phyloP scores from a whole-genome alignment of 2,329 filamentous ascomycete species.

The Pyricularia sp. region DNA sequence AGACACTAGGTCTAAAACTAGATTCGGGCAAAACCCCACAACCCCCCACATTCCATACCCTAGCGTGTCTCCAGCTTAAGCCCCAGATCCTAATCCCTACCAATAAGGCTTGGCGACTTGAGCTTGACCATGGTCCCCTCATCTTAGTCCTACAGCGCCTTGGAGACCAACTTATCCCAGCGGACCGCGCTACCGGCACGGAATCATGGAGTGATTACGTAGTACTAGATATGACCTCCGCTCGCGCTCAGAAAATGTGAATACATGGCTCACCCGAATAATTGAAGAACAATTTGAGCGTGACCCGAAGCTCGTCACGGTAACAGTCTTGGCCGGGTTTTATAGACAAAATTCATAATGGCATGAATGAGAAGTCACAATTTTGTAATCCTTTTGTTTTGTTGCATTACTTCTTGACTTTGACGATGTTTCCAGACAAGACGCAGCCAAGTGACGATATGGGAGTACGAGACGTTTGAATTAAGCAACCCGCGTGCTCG shows the following conservation, averaged over 20 bases:
- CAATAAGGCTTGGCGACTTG: background rate
- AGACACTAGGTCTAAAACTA: too few relatives aligned
- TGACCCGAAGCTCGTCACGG: slow-evolving; percentile 32
- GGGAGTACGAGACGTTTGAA: too few relatives aligned
- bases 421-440: slow-evolving; percentile 26
- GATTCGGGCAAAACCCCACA: background rate
- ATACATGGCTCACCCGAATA: slow-evolving; percentile 24
- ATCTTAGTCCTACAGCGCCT: background rate
- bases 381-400: slow-evolving; percentile 13
- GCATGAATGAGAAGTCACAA: slow-evolving; percentile 22
- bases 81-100: background rate
- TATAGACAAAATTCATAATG: background rate
- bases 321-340: slow-evolving; percentile 22
- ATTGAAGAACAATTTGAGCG: slow-evolving; percentile 31
- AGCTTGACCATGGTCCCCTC: background rate
- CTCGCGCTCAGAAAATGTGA: slow-evolving; percentile 21
- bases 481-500: too few relatives aligned
- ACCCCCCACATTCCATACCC: background rate
- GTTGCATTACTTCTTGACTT: slow-evolving; percentile 26
- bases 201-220: background rate
- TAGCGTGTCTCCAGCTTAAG: background rate
- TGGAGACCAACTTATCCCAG: background rate
- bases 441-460: too few relatives aligned
- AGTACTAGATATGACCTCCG: slow-evolving; percentile 9
- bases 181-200: background rate